Evolutionary conservation across 2,329 filamentous ascomycete genomes (phyloP).

Genomic region (Metarhizium guizhouense): DNA sequence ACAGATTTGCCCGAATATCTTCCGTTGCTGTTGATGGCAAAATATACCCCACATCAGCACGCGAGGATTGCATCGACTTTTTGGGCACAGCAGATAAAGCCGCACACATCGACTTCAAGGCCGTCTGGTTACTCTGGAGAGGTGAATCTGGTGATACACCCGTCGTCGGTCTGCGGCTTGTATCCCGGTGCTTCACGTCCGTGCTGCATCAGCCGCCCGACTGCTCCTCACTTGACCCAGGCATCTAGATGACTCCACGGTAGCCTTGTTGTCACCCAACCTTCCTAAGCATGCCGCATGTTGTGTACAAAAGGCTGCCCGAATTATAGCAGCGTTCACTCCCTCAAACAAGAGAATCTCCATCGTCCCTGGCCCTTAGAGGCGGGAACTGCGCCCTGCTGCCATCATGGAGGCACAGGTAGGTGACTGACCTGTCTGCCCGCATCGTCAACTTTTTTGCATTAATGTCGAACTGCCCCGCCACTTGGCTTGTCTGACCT

Average conservation of each 20-base stretch:
- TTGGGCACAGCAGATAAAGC: slow-evolving; percentile 28
- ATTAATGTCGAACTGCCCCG: not conserved
- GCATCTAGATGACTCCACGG: slow-evolving; percentile 28
- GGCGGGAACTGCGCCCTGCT: not conserved
- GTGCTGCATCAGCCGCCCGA: slow-evolving; percentile 11
- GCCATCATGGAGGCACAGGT: slow-evolving; percentile 40
- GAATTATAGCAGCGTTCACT: slow-evolving; percentile 32
- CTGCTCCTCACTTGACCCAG: slow-evolving; percentile 15
- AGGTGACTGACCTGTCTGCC: slow-evolving; percentile 14
- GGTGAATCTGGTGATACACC: slow-evolving; percentile 1
- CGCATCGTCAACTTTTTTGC: not conserved
- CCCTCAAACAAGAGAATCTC: slow-evolving; percentile 7
- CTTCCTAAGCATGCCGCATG: slow-evolving; percentile 33
- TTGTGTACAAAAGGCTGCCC: slow-evolving; percentile 30
- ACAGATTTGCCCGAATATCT: slow-evolving; percentile 19
- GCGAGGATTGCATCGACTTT: slow-evolving; percentile 30
- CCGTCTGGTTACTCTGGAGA: not conserved
- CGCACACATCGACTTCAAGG: slow-evolving; percentile 17
- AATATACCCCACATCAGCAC: slow-evolving; percentile 26
- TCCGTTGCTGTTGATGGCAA: slow-evolving; percentile 11
- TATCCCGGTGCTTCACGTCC: slow-evolving; percentile 6
- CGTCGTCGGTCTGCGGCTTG: not conserved
- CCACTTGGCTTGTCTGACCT: not conserved
- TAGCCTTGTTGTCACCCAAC: slow-evolving; percentile 27
- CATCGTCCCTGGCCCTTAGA: slow-evolving; percentile 7